Percentiles rank a stretch among this genome's conserved stretches.
Conservation (phyloP, 1,284 basidiomycete species). For the Polyporus tsugae region DNA sequence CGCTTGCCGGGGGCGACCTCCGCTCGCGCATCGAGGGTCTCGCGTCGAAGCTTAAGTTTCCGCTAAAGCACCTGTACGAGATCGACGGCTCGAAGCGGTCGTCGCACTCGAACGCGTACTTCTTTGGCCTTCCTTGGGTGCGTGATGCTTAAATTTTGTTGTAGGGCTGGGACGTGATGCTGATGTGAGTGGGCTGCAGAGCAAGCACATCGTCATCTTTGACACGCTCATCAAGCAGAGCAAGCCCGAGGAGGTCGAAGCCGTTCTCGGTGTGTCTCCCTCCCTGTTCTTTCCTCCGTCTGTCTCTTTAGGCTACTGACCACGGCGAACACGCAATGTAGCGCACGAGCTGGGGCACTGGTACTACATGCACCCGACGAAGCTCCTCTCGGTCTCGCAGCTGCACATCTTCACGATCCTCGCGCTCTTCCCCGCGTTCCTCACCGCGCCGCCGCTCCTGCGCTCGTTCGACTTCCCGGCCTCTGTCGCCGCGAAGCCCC, state of each 20-base stretch:
- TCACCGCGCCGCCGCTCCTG: slow-evolving; percentile 86
- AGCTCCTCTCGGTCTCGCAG: slow-evolving; percentile 88
- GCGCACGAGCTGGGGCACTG: slow-evolving; percentile 98
- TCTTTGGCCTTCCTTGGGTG: slow-evolving; percentile 94
- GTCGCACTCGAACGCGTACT: slow-evolving; percentile 95
- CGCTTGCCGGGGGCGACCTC: slow-evolving; percentile 79
- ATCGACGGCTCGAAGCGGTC: slow-evolving; percentile 97
- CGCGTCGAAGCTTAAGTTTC: slow-evolving; percentile 87
- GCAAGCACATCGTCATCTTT: slow-evolving; percentile 96
- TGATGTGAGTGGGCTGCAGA: slow-evolving; percentile 44
- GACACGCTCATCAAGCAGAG: slow-evolving; percentile 95
- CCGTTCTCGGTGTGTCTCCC: slow-evolving; percentile 64
- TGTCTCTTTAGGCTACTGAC: neutral
- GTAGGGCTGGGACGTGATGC: neutral
- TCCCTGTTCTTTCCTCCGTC: neutral
- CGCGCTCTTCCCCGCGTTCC: slow-evolving; percentile 90
- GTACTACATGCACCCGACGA: slow-evolving; percentile 90
- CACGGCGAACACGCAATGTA: slow-evolving; percentile 26
- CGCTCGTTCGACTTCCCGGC: slow-evolving; percentile 88
- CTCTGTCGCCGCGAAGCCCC: slow-evolving; percentile 70
- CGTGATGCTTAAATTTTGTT: slow-evolving; percentile 31
- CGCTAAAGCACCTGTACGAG: slow-evolving; percentile 93
- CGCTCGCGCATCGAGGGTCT: slow-evolving; percentile 79
- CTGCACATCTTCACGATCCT: slow-evolving; percentile 89
- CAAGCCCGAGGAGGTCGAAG: slow-evolving; percentile 89